phyloP scores from a whole-genome alignment of 257 asterid genomes.

The Przewalskia tangutica region DNA sequence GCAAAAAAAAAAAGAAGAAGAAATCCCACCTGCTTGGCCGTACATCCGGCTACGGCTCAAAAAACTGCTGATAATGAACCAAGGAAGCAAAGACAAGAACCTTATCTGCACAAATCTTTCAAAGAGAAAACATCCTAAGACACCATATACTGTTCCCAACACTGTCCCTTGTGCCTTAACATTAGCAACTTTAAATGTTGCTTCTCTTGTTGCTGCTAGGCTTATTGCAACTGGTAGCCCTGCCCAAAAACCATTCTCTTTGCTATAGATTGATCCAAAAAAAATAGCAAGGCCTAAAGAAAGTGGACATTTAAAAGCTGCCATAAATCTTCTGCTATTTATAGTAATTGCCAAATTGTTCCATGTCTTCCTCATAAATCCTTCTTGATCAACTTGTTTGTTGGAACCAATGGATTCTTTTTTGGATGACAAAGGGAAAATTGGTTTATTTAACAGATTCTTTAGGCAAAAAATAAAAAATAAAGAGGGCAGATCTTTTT shows the following conservation, averaged over 20 bases:
- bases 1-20: background rate
- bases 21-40: constrained; percentile 68
- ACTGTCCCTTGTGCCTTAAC: constrained; percentile 84
- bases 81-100: constrained; percentile 69
- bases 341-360: constrained; percentile 12
- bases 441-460: constrained; percentile 32
- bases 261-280: constrained; percentile 58
- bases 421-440: constrained; percentile 5
- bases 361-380: constrained; percentile 4
- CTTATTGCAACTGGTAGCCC: constrained; percentile 75
- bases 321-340: constrained; percentile 35
- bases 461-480: constrained; percentile 69
- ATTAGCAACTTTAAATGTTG: constrained; percentile 66
- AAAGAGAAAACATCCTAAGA: constrained; percentile 63
- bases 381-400: background rate
- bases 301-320: constrained; percentile 59
- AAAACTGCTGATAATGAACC: constrained; percentile 73
- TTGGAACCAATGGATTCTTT: constrained; percentile 12
- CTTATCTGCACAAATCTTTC: constrained; percentile 40
- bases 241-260: constrained; percentile 65
- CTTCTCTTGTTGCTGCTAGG: constrained; percentile 58
- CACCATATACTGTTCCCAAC: constrained; percentile 74
- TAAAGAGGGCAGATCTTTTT: constrained; percentile 37
- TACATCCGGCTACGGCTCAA: constrained; percentile 64
- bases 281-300: constrained; percentile 58